Percentiles rank a stretch among this genome's conserved stretches.
These are phyloP conservation scores for Aegilops longissima DNA, from an alignment of 176 grass and related monocot genomes.

Conservation along the genomic window DNA sequence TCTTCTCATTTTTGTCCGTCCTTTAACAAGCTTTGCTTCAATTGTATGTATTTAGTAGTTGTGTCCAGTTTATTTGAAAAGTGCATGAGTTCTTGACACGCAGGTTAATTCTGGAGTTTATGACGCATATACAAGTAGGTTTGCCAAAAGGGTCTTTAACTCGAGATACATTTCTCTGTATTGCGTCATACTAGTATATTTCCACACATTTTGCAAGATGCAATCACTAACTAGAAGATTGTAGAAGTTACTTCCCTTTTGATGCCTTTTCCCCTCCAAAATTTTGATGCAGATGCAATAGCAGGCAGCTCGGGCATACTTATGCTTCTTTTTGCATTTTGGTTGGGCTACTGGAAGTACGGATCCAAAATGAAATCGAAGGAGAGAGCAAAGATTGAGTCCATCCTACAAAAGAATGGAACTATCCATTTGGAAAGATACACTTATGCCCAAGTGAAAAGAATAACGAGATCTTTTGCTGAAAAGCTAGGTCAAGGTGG, in stretches of 20 bases:
- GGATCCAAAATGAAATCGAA: not conserved
- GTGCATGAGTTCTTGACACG: not conserved
- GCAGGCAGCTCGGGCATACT: not conserved
- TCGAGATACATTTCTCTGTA: not conserved
- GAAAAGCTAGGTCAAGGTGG: conserved; percentile 60
- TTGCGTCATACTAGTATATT: not conserved
- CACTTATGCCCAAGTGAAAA: conserved; percentile 46
- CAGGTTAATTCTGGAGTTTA: not conserved
- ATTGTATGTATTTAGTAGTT: not conserved
- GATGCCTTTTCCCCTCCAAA: not conserved
- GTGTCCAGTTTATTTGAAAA: not conserved
- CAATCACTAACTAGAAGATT: not conserved
- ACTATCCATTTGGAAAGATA: conserved; percentile 29
- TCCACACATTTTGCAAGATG: not conserved
- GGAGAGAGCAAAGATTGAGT: not conserved
- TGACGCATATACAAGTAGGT: not conserved
- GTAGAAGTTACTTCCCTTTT: not conserved
- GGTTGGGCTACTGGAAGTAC: not conserved
- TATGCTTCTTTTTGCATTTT: not conserved
- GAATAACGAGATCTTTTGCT: conserved; percentile 40
- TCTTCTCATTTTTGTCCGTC: not conserved
- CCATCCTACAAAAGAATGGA: conserved; percentile 37
- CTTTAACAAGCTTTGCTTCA: not conserved
- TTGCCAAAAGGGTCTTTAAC: not conserved
- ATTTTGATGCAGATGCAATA: not conserved